phyloP scores from a whole-genome alignment of 257 asterid species.

The Marsdenia floribunda region DNA sequence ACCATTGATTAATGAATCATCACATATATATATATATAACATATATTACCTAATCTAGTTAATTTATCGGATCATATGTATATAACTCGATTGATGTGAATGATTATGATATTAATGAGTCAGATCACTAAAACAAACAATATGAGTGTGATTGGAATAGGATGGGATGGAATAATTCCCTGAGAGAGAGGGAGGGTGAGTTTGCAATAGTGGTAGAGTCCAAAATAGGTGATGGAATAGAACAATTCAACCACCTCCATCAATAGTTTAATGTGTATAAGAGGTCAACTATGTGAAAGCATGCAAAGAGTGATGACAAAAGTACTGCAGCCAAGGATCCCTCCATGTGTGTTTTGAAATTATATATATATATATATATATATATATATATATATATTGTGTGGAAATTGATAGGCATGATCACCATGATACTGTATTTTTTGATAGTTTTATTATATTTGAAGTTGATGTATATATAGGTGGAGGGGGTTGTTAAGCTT shows the following conservation, averaged over 20 bases:
- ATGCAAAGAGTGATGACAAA: slow-evolving; percentile 2
- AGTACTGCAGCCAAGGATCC: not conserved
- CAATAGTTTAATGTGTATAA: not conserved
- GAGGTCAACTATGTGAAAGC: slow-evolving; percentile 4
- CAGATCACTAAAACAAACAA: too few relatives aligned
- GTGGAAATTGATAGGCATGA: not conserved
- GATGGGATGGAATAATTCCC: not conserved
- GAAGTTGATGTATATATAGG: too few relatives aligned
- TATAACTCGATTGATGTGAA: too few relatives aligned
- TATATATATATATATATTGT: not conserved
- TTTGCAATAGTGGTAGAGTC: not conserved
- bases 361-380: not conserved
- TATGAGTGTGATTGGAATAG: too few relatives aligned
- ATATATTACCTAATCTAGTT: too few relatives aligned
- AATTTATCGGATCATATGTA: too few relatives aligned
- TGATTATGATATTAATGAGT: too few relatives aligned
- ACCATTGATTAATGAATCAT: too few relatives aligned
- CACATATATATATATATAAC: too few relatives aligned
- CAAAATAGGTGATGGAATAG: not conserved
- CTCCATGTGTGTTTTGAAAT: not conserved
- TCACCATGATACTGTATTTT: not conserved
- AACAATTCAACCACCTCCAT: not conserved
- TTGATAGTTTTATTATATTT: not conserved
- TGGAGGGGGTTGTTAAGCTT: too few relatives aligned
- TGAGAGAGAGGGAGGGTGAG: not conserved